These are phyloP conservation scores for Metarhizium rileyi DNA, from an alignment of 2,329 filamentous ascomycete species.

Conservation along the genomic window DNA sequence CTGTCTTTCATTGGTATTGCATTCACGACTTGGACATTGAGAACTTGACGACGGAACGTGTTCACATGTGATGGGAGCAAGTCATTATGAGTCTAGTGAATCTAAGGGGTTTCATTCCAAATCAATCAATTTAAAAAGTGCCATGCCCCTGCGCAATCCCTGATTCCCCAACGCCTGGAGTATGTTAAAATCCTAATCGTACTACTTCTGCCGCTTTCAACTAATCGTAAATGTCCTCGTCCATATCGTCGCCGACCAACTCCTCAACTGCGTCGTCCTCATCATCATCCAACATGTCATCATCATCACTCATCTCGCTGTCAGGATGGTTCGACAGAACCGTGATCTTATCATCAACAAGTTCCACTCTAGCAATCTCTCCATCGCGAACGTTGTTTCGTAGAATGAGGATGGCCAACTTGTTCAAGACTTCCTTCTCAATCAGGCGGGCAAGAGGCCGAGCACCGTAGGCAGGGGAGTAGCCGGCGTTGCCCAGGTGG, in stretches of 20 bases:
- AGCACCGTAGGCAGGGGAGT: conserved; percentile 91
- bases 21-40: neutral
- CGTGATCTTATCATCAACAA: conserved; percentile 69
- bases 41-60: neutral
- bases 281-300: conserved; percentile 61
- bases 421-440: conserved; percentile 94
- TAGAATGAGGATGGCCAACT: conserved; percentile 82
- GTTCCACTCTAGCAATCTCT: conserved; percentile 68
- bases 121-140: neutral
- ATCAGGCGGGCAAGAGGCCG: conserved; percentile 82
- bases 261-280: conserved; percentile 69
- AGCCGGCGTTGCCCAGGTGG: conserved; percentile 83
- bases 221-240: conserved; percentile 44
- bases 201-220: neutral
- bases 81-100: too few relatives aligned
- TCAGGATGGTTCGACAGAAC: conserved; percentile 75
- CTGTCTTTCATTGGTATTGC: neutral
- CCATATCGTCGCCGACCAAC: conserved; percentile 48
- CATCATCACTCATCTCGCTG: conserved; percentile 51
- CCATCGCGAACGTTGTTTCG: conserved; percentile 78
- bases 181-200: neutral
- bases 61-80: neutral
- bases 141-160: neutral
- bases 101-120: neutral
- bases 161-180: neutral